These are phyloP conservation scores for Przewalskia tangutica DNA, from an alignment of 257 asterid species.

Conservation along the genomic window DNA sequence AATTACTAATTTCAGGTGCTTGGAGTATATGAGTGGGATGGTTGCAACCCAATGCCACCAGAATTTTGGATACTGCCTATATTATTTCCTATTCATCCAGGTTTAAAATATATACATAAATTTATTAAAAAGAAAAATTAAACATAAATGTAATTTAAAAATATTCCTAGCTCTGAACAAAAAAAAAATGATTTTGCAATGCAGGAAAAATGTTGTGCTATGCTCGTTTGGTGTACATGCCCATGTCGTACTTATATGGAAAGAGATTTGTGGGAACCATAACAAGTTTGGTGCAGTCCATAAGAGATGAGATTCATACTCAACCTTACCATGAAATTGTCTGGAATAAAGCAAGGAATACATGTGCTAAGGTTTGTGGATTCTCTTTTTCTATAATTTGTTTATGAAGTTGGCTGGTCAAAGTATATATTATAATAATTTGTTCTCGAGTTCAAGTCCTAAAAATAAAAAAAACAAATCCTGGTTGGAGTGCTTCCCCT, in stretches of 20 bases:
- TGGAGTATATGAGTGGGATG: slow-evolving; percentile 89
- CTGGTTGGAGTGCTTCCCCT: background rate
- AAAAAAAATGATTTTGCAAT: background rate
- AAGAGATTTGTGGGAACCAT: slow-evolving; percentile 43
- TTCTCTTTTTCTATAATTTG: background rate
- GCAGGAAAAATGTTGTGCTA: slow-evolving; percentile 44
- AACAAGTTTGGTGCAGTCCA: slow-evolving; percentile 7
- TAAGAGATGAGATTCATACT: slow-evolving; percentile 29
- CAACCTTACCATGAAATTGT: slow-evolving; percentile 27
- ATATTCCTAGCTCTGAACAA: background rate
- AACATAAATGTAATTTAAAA: no score
- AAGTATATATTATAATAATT: background rate
- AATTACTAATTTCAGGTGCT: slow-evolving; percentile 36
- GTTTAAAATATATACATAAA: slow-evolving; percentile 9
- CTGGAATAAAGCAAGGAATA: slow-evolving; percentile 42
- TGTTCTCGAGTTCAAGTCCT: background rate
- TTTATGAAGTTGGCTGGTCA: background rate
- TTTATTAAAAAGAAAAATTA: background rate
- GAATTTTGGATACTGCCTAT: slow-evolving; percentile 88
- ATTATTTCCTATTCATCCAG: slow-evolving; percentile 66
- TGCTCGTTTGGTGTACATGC: slow-evolving; percentile 43
- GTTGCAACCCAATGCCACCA: slow-evolving; percentile 87
- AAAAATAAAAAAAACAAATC: background rate
- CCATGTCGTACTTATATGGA: slow-evolving; percentile 58
- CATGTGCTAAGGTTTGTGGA: slow-evolving; percentile 36